phyloP scores from a whole-genome alignment of 116 monocot genomes.

The Posidonia oceanica region DNA sequence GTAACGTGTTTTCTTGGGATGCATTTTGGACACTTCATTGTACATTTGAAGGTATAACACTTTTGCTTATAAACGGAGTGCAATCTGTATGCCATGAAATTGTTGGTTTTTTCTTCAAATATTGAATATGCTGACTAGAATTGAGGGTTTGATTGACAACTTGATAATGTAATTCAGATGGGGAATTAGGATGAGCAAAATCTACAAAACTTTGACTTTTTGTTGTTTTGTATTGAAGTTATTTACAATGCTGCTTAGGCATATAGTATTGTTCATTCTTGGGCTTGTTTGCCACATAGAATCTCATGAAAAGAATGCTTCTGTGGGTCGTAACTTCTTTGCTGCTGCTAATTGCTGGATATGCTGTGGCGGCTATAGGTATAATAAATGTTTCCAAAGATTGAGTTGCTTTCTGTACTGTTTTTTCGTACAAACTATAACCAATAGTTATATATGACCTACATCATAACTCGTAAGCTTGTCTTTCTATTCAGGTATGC shows the following conservation, averaged over 20 bases:
- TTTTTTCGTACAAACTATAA: not conserved
- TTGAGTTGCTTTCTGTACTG: not conserved
- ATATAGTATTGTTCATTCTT: not conserved
- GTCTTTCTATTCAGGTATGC: slow-evolving; percentile 53
- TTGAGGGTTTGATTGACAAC: not conserved
- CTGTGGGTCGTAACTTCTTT: slow-evolving; percentile 53
- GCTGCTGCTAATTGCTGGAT: slow-evolving; percentile 39
- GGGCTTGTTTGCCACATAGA: slow-evolving; percentile 23
- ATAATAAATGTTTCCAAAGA: slow-evolving; percentile 1
- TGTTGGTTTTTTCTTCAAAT: no score
- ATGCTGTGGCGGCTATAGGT: slow-evolving; percentile 45
- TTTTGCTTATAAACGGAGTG: not conserved
- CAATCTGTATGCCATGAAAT: not conserved
- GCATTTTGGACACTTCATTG: slow-evolving; percentile 70
- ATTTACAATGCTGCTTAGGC: not conserved
- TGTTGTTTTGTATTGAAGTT: not conserved
- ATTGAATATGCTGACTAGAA: not conserved
- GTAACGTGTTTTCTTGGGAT: slow-evolving; percentile 88
- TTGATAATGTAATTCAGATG: not conserved
- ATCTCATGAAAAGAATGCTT: slow-evolving; percentile 39
- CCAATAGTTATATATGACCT: no score
- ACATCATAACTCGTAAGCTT: not conserved
- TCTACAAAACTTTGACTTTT: no score
- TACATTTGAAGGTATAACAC: slow-evolving; percentile 55
- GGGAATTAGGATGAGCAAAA: not conserved